Evolutionary conservation across 148 eudicot genomes (phyloP), one percentile per base, ranked within the genome.

Genomic region (Drosera capensis): DNA sequence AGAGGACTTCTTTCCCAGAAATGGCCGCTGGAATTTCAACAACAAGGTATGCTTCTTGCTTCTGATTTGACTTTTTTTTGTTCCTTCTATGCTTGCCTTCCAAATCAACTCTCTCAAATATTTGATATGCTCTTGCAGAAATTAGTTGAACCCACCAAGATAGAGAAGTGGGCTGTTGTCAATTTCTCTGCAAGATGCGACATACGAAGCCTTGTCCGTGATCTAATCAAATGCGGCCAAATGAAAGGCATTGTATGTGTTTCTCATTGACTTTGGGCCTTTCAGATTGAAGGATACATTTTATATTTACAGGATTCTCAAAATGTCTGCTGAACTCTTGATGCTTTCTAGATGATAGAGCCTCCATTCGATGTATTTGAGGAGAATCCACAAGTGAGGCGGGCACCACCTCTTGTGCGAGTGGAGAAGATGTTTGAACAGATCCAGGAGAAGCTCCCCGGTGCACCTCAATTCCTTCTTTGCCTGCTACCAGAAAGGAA

Each of bases 21-120:
- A 88, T 57, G 97, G 97, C 3, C 50, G 97, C 12, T 88, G 97
- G 97, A 88, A 88, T 40, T 78, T 88, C 51, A 88, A 80, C 35
- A 77, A 88, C 40, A 88, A 83, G 94, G 97, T 88, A 17, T 17
- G 55, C 18, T 41, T 28, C 48, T 34, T 7, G 14, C 29, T 3
- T 46, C 12, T 40, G 2, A 13, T 22, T 29, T 38, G 11, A 14
- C 23, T 20, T 48, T 1, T 1, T 34, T 39, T 7, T 3, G 6
- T 39, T 14, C 7, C 18, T 15, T 1, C 6, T 11, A 7, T 39
- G 18, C n/a, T 7, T 12, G 43, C 5, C 14, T 4, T 13, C 18
- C 7, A 11, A n/a, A 20, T 3, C 17, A 14, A 39, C 17, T 17
- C 17, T 21, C 29, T 50, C 25, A 50, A 14, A 48, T 14, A 5